These are phyloP conservation scores for Colletotrichum scovillei DNA, from an alignment of 2,329 filamentous ascomycete species.

Conservation along the genomic window DNA sequence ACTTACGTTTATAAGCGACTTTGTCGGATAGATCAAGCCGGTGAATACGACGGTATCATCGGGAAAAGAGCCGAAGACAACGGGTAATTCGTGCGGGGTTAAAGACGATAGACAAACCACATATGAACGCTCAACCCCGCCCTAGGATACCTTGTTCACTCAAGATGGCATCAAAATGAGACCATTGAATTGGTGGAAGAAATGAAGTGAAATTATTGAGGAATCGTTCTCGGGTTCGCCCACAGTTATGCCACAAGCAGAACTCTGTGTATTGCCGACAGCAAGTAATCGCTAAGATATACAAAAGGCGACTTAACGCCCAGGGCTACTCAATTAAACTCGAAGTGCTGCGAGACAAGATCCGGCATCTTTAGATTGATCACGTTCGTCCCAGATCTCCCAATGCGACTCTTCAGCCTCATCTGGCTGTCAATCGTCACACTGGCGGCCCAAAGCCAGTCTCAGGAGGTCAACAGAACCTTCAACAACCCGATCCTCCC, in stretches of 20 bases:
- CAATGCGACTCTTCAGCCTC: slow-evolving; percentile 19
- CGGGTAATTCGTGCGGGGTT: background rate
- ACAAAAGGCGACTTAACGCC: too few relatives aligned
- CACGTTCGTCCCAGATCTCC: too few relatives aligned
- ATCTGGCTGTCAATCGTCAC: slow-evolving; percentile 8
- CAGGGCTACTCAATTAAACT: too few relatives aligned
- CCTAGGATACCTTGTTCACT: background rate
- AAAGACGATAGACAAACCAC: background rate
- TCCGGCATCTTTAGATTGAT: too few relatives aligned
- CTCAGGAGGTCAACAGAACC: slow-evolving; percentile 16
- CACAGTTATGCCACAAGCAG: background rate
- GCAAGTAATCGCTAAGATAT: background rate
- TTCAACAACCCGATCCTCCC: slow-evolving; percentile 58
- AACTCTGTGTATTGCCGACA: background rate
- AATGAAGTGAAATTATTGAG: background rate
- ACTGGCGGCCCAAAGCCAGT: slow-evolving; percentile 3
- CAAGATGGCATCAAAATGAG: background rate
- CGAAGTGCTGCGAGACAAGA: too few relatives aligned
- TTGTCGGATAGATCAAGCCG: background rate
- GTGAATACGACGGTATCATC: background rate
- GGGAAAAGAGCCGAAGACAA: background rate
- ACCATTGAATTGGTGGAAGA: slow-evolving; percentile 22
- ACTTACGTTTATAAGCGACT: background rate
- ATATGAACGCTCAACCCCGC: background rate
- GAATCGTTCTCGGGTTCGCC: slow-evolving; percentile 17